Evolutionary conservation across 169 alveolate species (phyloP).

Genomic region (Plasmodium adleri): DNA sequence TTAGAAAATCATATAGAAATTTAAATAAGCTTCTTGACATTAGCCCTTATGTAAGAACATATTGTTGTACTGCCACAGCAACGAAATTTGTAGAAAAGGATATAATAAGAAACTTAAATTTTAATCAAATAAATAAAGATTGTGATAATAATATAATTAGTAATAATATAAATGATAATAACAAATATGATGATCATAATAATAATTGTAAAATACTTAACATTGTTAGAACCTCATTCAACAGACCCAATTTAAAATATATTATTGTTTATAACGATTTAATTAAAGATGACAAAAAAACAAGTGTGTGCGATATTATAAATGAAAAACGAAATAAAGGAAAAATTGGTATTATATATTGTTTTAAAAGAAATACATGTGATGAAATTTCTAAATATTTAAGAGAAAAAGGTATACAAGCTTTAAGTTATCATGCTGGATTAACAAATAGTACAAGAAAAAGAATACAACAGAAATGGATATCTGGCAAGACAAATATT

Average conservation of each 20-base stretch:
- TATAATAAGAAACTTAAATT: conserved; percentile 90
- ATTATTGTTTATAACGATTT: conserved; percentile 83
- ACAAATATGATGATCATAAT: not conserved
- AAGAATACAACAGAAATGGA: conserved; percentile 92
- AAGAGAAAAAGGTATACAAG: conserved; percentile 85
- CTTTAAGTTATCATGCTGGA: conserved; percentile 90
- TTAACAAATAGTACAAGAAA: conserved; percentile 85
- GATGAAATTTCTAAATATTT: conserved; percentile 93
- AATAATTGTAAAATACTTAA: conserved; percentile 78
- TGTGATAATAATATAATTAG: conserved; percentile 7
- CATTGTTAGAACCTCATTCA: conserved; percentile 71
- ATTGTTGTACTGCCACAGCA: conserved; percentile 99
- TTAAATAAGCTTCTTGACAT: conserved; percentile 88
- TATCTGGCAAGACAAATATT: conserved; percentile 92
- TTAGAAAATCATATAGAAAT: conserved; percentile 92
- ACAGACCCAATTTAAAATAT: conserved; percentile 84
- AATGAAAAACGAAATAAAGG: conserved; percentile 66
- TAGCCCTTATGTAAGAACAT: conserved; percentile 94
- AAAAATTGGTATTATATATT: conserved; percentile 92
- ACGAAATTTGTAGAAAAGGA: conserved; percentile 95
- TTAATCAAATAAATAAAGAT: conserved; percentile 78
- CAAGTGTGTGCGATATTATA: conserved; percentile 77
- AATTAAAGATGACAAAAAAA: conserved; percentile 74
- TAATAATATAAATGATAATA: too few species aligned
- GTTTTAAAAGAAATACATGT: conserved; percentile 95